Evolutionary conservation across 106 monocot genomes (phyloP).

Genomic region (Narthecium ossifragum): DNA sequence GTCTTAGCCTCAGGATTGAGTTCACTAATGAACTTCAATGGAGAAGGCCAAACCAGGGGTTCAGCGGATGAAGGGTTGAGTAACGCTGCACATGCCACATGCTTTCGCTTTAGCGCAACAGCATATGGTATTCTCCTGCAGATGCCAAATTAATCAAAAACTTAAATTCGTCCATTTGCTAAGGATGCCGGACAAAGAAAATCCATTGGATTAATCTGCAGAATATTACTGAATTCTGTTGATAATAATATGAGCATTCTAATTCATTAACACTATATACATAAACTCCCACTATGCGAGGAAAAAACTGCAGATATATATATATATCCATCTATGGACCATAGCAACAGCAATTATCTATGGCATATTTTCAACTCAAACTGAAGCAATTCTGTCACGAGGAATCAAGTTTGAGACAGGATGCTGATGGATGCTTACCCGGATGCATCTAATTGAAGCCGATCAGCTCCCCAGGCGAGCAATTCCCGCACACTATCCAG

Average conservation of each 20-base stretch:
- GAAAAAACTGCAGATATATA: too few relatives aligned
- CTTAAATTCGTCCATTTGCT: too few relatives aligned
- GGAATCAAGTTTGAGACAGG: not conserved
- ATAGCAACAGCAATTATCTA: too few relatives aligned
- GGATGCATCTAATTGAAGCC: constrained; percentile 32
- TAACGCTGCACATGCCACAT: constrained; percentile 70
- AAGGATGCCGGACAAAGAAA: too few relatives aligned
- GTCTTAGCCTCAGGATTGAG: constrained; percentile 68
- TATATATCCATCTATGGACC: too few relatives aligned
- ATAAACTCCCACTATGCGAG: too few relatives aligned
- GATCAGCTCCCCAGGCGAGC: constrained; percentile 47
- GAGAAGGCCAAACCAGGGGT: constrained; percentile 92
- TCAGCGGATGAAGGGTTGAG: constrained; percentile 87
- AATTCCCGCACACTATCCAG: constrained; percentile 36
- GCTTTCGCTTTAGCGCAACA: constrained; percentile 67
- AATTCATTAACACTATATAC: too few relatives aligned
- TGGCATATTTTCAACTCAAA: too few relatives aligned
- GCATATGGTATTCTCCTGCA: constrained; percentile 77
- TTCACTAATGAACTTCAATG: constrained; percentile 86
- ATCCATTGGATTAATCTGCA: too few relatives aligned
- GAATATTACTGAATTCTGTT: too few relatives aligned
- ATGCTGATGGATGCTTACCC: constrained; percentile 21
- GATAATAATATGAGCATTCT: too few relatives aligned
- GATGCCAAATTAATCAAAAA: not conserved
- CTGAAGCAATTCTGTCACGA: too few relatives aligned